A percentile compares a stretch with the other conserved stretches of the same genome.
Evolutionary conservation across 1,284 basidiomycete genomes (phyloP).

Genomic region (Cutaneotrichosporon spelunceum): DNA sequence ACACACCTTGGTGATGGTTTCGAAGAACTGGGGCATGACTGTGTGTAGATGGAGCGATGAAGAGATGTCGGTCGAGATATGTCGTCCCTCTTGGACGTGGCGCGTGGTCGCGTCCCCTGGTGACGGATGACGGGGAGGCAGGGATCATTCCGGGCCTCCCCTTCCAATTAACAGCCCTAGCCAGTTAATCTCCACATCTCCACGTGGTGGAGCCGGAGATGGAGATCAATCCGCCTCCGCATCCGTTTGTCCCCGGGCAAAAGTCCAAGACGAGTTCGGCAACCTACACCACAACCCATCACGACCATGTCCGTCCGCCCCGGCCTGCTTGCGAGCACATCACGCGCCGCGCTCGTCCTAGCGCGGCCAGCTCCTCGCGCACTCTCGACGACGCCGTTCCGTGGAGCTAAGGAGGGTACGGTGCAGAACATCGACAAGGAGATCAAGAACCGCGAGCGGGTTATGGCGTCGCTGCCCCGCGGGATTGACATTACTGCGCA

Average conservation of each 20-base stretch:
- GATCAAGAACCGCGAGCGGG: constrained; percentile 14
- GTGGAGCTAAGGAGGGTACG: not conserved
- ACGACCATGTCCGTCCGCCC: constrained; percentile 19
- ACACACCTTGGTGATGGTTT: constrained; percentile 71
- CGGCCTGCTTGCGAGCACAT: constrained; percentile 20
- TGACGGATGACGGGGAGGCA: not conserved
- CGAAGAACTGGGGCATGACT: constrained; percentile 74
- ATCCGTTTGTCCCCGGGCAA: constrained; percentile 5
- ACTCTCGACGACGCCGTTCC: not conserved
- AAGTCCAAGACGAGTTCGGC: not conserved
- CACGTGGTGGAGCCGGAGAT: no score
- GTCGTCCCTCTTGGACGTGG: not conserved
- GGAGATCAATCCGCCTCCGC: not conserved
- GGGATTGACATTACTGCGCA: constrained; percentile 10
- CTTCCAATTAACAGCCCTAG: not conserved
- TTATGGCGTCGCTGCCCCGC: constrained; percentile 11
- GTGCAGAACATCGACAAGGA: constrained; percentile 18
- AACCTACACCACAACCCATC: not conserved
- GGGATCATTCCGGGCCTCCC: not conserved
- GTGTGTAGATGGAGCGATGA: constrained; percentile 2
- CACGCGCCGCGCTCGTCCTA: constrained; percentile 7
- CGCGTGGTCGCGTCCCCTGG: constrained; percentile 1
- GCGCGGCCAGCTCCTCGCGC: not conserved
- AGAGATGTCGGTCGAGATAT: not conserved
- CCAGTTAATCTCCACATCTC: not conserved